Percentiles rank a stretch among this genome's conserved stretches.
Evolutionary conservation across 768 basidiomycete species (phyloP).

Genomic region (Thelephora aurantiotincta): DNA sequence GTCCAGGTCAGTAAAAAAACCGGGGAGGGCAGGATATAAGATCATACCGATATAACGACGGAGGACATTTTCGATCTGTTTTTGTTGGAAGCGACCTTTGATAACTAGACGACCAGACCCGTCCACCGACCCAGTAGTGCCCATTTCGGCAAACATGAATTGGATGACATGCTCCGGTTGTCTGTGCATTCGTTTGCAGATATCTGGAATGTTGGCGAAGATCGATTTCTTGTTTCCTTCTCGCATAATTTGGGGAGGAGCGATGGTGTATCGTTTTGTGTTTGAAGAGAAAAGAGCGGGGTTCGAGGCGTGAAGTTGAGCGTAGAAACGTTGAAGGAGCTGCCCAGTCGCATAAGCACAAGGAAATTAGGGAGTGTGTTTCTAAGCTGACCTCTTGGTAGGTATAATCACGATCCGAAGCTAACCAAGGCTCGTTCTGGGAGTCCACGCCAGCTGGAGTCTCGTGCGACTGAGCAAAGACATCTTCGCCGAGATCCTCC

Average conservation of each 20-base stretch:
- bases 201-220: conserved; percentile 93
- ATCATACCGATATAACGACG: conserved; percentile 87
- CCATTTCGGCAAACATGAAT: conserved; percentile 96
- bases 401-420: conserved; percentile 89
- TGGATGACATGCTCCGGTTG: conserved; percentile 96
- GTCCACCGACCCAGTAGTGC: conserved; percentile 92
- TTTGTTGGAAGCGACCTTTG: conserved; percentile 96
- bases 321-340: conserved; percentile 91
- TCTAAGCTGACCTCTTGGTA: conserved; percentile 63
- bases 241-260: conserved; percentile 84
- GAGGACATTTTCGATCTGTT: conserved; percentile 94
- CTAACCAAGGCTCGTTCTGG: conserved; percentile 81
- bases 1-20: neutral
- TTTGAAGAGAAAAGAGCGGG: conserved; percentile 76
- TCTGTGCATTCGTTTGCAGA: conserved; percentile 97
- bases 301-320: conserved; percentile 83
- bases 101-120: conserved; percentile 87
- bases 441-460: conserved; percentile 49
- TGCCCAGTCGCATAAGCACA: conserved; percentile 16
- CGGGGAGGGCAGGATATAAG: neutral
- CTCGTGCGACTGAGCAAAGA: conserved; percentile 46
- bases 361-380: neutral
- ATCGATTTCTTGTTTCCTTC: conserved; percentile 98
- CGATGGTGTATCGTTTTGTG: conserved; percentile 93
- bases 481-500: conserved; percentile 79